Evolutionary conservation across 2,329 filamentous ascomycete genomes (phyloP), one percentile per base, ranked within the genome.

Genomic region (Aspergillus eucalypticola): DNA sequence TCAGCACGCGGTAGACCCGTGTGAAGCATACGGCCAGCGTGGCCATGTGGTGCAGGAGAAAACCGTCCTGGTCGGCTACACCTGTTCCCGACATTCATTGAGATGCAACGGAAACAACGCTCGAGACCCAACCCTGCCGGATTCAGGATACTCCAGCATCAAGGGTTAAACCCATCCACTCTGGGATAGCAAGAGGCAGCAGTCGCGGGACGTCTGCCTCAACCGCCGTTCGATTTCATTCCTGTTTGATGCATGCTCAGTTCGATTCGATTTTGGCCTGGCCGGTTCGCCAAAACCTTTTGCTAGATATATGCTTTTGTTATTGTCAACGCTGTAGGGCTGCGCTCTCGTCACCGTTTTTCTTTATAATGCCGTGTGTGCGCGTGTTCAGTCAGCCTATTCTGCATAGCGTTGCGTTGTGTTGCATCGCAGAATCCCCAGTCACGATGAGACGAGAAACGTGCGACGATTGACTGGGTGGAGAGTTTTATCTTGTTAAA

Each of bases 1-100:
- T 81, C 84, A 89, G 71, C 93, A 96, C 75, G 88, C 90, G 51
- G 84, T 96, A 69, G 92, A 96, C 72, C 89, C 90, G 62, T 96
- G 92, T 74, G 82, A 87, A 52, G 82, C 86, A 38, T 91, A 92
- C 73, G 90, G 89, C 62, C 87, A 89, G 61, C 85, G 86, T 53
- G 89, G 89, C 50, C 92, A 96, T 71, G 69, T 70, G 49, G 80
- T 93, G 59, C 86, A 91, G 66, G 88, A 90, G 71, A 88, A 89
- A 73, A 90, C 86, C 6, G 90, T 96, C 54, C 82, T 91, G 19
- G 92, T 96, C 23, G 93, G 92, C 54, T 95, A 95, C 72, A 84
- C 89, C 55, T 96, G 92, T 78, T 75, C 79, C 49, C 75, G 74
- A 25, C 89, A 91, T 66, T 70, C 75, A 10, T 50, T 62, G 13